Evolutionary conservation across 345 rosid genomes (phyloP), one percentile per base, ranked within the genome.

Genomic region (Gossypium stocksii): DNA sequence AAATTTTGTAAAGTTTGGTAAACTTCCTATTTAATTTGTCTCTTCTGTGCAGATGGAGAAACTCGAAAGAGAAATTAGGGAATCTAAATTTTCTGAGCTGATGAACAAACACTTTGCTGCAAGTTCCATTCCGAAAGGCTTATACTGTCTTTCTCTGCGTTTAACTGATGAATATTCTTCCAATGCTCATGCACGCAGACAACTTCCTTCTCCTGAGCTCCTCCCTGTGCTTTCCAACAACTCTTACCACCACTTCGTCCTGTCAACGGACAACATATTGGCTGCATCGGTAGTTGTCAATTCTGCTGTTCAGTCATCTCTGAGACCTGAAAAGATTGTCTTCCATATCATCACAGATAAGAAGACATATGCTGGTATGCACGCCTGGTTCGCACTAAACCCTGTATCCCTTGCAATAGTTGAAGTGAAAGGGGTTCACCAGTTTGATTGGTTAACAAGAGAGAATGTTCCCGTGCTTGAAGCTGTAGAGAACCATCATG

Each of bases 41-140:
- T 60, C 60, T 76, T 72, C 59, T 65, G 25, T 20, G 65, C 93
- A 93, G 99, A 90, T 93, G 91, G 97, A 96, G 87, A 96, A 90
- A 84, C 83, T 83, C 7, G 97, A 96, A 85, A 83, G 86, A 57
- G 98, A 96, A 68, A 84, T 89, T 57, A 87, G 97, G 83, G 99
- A 93, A 84, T 88, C 97, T 23, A 96, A 87, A 81, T 91, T 96
- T 76, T 77, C 95, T 45, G 98, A 96, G 83, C 90, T 93, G 70
- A 93, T 93, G 98, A 93, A 93, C 87, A 96, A 96, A 85, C 99
- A 96, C 80, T 91, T 96, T 80, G 98, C 99, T 75, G 99, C 99
- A 73, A 90, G 93, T 86, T 96, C 99, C 80, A 84, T 96, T 78
- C 98, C 99, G 13, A 96, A 91, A 87, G 93, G 98, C 83, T 87